Base-by-base conservation (phyloP, 2,329 filamentous ascomycete species). In the Cladosporium sp. region DNA sequence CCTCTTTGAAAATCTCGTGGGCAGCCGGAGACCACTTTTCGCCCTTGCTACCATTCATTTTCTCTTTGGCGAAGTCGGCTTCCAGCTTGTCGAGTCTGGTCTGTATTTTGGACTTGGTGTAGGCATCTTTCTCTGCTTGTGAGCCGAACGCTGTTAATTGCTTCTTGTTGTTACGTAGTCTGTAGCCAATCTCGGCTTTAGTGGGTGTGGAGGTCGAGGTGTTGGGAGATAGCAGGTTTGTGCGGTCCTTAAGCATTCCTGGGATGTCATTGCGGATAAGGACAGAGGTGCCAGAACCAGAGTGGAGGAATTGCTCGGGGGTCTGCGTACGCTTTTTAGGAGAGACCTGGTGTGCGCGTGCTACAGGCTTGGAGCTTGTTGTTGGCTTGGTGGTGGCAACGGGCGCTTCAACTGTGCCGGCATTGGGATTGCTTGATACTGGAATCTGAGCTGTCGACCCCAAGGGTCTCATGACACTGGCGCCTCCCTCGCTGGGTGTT, bases 221-320 rank as follows among this genome's bases (percentile, higher is more conserved):
- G 13, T 32, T 28, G 1, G 52, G 52, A 3, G 52, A 36, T 9
- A 65, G 49, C 13, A 61, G 44, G 53, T 58, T 62, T 52, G 66
- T 44, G 44, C 65, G 65, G 45, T 69, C 67, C 22, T 62, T 55
- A 8, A 69, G 53, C n/a, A 68, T 62, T 37, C 64, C 65, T 19
- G 59, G 52, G 45, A 62, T 64, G 60, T 67, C 66, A n/a, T 45
- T 52, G 36, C 54, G 60, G 15, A 64, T 61, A 24, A 69, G 67
- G 20, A 64, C 68, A 8, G 67, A 61, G n/a, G 61, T 58, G 17
- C 60, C 59, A 20, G 57, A 56, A 50, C 64, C 65, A 9, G 61
- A 50, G 44, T 61, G 47, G 17, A 66, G 56, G 37, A 49, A 45
- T 45, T 45, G 15, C 7, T 22, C 42, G 5, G 25, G 24, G 1